Percentiles rank a stretch among this genome's conserved stretches.
Conservation (phyloP, 73 alveolate genomes). For the Paraurostyla sp. region DNA sequence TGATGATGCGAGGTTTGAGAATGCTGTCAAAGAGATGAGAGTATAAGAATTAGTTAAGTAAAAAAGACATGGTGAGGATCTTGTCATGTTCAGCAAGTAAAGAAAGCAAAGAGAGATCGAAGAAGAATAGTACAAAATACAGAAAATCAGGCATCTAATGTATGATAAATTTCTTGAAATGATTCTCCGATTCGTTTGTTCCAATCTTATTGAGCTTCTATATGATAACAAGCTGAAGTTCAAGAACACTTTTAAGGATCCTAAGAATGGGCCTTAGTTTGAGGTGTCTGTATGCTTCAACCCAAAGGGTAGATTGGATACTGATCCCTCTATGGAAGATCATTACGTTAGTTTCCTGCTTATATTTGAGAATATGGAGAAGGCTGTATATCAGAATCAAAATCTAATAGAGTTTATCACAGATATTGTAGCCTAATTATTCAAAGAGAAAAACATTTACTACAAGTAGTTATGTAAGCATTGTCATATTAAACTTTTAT, state of each 20-base stretch:
- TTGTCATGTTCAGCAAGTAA: conserved; percentile 70
- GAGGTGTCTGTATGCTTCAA: conserved; percentile 76
- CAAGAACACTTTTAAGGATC: conserved; percentile 41
- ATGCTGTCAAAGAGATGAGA: conserved; percentile 56
- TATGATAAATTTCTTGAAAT: conserved; percentile 45
- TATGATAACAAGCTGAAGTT: conserved; percentile 65
- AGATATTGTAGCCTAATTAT: not conserved
- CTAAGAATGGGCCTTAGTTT: conserved; percentile 61
- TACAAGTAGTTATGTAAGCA: conserved; percentile 57
- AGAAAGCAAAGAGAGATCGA: conserved; percentile 50
- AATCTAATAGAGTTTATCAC: conserved; percentile 54
- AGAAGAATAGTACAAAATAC: conserved; percentile 56
- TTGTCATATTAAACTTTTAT: not conserved
- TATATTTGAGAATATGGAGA: conserved; percentile 62
- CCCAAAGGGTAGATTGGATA: conserved; percentile 53
- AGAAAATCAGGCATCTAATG: conserved; percentile 58
- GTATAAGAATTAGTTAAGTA: conserved; percentile 58
- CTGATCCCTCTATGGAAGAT: conserved; percentile 78
- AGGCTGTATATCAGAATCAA: conserved; percentile 57
- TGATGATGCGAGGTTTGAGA: conserved; percentile 61
- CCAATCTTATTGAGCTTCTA: conserved; percentile 61
- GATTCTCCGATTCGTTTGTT: conserved; percentile 30
- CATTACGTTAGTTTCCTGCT: conserved; percentile 57
- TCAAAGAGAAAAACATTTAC: conserved; percentile 4
- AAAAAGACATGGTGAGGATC: conserved; percentile 66